Evolutionary conservation across 257 asterid genomes (phyloP).

Genomic region (Solanum sitiens): DNA sequence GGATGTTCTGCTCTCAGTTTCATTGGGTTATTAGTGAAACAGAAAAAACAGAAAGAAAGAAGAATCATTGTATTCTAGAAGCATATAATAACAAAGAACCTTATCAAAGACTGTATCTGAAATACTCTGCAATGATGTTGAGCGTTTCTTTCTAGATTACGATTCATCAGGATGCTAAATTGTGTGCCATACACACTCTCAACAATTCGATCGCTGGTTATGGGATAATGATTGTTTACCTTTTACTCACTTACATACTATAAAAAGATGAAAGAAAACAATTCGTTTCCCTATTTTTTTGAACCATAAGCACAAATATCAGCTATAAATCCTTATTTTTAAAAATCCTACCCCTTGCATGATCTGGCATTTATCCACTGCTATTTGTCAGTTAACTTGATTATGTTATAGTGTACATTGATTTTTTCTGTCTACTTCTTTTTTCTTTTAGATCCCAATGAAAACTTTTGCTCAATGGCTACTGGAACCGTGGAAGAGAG

Average conservation of each 20-base stretch:
- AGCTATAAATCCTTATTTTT: neutral
- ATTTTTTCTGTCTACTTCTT: neutral
- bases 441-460: slow-evolving; percentile 28
- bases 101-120: too few species aligned
- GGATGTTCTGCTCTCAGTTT: too few species aligned
- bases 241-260: neutral
- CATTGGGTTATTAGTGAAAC: too few species aligned
- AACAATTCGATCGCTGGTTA: neutral
- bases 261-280: neutral
- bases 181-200: neutral
- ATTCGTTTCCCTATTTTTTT: neutral
- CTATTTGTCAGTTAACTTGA: neutral
- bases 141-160: neutral
- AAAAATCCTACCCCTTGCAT: neutral
- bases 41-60: too few species aligned
- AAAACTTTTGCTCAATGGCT: slow-evolving; percentile 70
- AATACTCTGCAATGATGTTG: too few species aligned
- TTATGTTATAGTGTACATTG: neutral
- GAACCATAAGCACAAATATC: neutral
- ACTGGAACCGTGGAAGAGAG: slow-evolving; percentile 60
- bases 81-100: too few species aligned
- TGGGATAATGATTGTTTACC: neutral
- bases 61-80: too few species aligned
- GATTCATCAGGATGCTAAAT: neutral
- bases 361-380: neutral